Base-by-base conservation (phyloP, 2,329 filamentous ascomycete genomes). In the Diplocarpon rosae region DNA sequence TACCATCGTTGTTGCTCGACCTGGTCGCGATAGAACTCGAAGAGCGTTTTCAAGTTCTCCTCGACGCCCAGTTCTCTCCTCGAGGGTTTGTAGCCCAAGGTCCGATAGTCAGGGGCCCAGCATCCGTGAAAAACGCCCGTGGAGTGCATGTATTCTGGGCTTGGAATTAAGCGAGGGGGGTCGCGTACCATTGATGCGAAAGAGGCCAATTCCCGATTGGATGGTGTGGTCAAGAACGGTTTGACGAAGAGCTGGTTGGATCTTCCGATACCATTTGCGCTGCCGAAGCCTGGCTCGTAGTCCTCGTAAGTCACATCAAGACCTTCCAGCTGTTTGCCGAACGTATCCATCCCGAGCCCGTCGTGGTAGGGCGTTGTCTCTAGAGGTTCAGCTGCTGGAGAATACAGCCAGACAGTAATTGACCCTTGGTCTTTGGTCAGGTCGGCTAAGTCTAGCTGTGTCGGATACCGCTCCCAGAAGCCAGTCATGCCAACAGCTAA, bases 401-500 rank as follows among this genome's bases (percentile, higher is more conserved):
- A 75, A 49, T 80, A 80, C 0, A 80, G 57, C 76, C 76, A 80
- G 0, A 78, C 47, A 0, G 75, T 80, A 13, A 80, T 64, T 5
- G 66, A 63, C 0, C 74, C 75, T 1, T 59, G 56, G 36, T 76
- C 69, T 0, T 64, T 64, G 0, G 66, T 67, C 0, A 73, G 70
- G 39, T 72, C 67, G 0, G 65, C 60, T 10, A 80, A 66, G 37
- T 80, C 76, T 3, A 80, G 59, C 2, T 71, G 68, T 0, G 73
- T 75, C 0, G 77, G 77, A 50, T 76, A 78, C n/a, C 72, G 67
- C 62, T 80, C 73, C 77, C 77, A 80, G 56, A 80, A 80, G 52
- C 80, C 69, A 2, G 71, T 68, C 41, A 77, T 65, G 0, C 73
- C 75, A 5, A 80, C 58, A 1, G 72, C 76, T 1, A 81, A 63